A percentile compares a stretch with the other conserved stretches of the same genome.
Conservation (phyloP, 1,284 basidiomycete species). For the Bjerkandera adusta region DNA sequence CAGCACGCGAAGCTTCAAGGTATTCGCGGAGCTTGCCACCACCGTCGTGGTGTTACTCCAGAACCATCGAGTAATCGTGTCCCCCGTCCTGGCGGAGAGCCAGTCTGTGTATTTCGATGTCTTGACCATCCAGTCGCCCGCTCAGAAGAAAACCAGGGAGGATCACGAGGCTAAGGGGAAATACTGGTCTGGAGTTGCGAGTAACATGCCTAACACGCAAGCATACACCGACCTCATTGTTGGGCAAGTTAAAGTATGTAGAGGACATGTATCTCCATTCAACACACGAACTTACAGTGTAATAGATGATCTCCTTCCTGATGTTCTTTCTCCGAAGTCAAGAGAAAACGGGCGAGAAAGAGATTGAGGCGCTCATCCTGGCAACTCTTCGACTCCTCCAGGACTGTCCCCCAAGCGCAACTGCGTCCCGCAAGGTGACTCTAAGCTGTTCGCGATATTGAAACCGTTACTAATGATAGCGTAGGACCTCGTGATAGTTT, state of each 20-base stretch:
- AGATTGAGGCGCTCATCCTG: slow-evolving; percentile 82
- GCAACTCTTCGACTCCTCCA: slow-evolving; percentile 86
- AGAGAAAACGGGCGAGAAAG: slow-evolving; percentile 70
- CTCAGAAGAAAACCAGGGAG: slow-evolving; percentile 82
- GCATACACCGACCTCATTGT: slow-evolving; percentile 89
- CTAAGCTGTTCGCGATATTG: not conserved
- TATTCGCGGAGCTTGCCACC: slow-evolving; percentile 92
- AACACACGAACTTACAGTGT: not conserved
- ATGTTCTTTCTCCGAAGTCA: slow-evolving; percentile 66
- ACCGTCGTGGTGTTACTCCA: slow-evolving; percentile 93
- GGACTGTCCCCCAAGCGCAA: slow-evolving; percentile 85
- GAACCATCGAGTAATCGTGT: slow-evolving; percentile 67
- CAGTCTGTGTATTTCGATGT: slow-evolving; percentile 77
- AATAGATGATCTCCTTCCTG: slow-evolving; percentile 89
- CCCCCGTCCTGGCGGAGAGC: slow-evolving; percentile 71
- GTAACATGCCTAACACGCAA: slow-evolving; percentile 71
- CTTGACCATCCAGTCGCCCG: slow-evolving; percentile 80
- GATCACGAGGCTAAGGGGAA: slow-evolving; percentile 78
- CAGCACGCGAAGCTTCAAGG: slow-evolving; percentile 90
- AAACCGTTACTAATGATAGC: slow-evolving; percentile 6
- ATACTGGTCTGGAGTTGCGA: slow-evolving; percentile 86
- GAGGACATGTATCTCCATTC: not conserved
- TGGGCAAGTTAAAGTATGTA: slow-evolving; percentile 86
- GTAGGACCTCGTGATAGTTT: slow-evolving; percentile 91
- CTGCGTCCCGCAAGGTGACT: not conserved